Percentiles rank a stretch among this genome's conserved stretches.
phyloP scores from a whole-genome alignment of 2,329 filamentous ascomycete species.

The Diplodia sapinea region DNA sequence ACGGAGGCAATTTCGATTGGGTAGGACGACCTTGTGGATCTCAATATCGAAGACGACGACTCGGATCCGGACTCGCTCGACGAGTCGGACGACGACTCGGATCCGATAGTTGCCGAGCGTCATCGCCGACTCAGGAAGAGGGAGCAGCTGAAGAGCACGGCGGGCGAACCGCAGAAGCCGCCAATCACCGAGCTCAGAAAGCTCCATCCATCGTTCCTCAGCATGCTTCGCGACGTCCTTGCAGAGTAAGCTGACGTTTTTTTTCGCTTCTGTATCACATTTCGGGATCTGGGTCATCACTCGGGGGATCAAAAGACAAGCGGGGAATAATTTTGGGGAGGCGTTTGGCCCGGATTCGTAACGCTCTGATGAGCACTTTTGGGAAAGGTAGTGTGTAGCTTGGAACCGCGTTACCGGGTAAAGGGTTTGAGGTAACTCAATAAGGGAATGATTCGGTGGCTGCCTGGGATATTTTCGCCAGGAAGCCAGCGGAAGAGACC shows the following conservation, averaged over 20 bases:
- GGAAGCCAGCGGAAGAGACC: not conserved
- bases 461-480: not conserved
- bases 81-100: constrained; percentile 79
- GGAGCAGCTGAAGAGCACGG: constrained; percentile 78
- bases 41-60: constrained; percentile 72
- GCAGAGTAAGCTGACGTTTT: constrained; percentile 61
- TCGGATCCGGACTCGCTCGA: constrained; percentile 58
- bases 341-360: not conserved
- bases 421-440: constrained; percentile 8
- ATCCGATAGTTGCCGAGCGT: constrained; percentile 87
- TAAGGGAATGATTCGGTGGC: not conserved
- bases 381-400: no score
- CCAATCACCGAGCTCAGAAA: constrained; percentile 78
- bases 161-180: constrained; percentile 85
- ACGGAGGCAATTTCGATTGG: constrained; percentile 11
- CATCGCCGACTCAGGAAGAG: constrained; percentile 76
- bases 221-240: constrained; percentile 81
- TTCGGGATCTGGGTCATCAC: not conserved
- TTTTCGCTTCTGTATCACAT: not conserved
- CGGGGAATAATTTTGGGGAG: not conserved
- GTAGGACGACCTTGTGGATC: constrained; percentile 77
- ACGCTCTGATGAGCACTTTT: not conserved
- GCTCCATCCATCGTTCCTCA: constrained; percentile 77
- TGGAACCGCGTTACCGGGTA: not conserved
- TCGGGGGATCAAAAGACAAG: not conserved